Evolutionary conservation across 2,329 filamentous ascomycete species (phyloP).

Genomic region (Colletotrichum noveboracense): DNA sequence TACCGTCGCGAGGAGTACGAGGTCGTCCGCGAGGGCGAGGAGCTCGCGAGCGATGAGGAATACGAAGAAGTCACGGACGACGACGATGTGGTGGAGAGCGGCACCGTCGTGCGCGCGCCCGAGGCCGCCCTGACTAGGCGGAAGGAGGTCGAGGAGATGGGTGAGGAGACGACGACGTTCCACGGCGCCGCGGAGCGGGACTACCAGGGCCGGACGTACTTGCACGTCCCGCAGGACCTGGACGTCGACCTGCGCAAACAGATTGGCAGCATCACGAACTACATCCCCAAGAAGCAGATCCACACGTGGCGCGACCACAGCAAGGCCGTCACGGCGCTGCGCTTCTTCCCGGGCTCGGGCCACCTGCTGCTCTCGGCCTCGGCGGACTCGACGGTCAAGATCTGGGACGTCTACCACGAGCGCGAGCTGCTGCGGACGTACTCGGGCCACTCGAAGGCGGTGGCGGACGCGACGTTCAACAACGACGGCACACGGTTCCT

Average conservation of each 20-base stretch:
- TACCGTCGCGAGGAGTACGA: constrained; percentile 78
- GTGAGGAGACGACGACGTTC: constrained; percentile 84
- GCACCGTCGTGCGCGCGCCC: constrained; percentile 64
- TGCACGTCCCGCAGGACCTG: constrained; percentile 94
- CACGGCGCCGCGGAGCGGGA: constrained; percentile 84
- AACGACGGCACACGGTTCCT: constrained; percentile 83
- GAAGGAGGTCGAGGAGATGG: constrained; percentile 63
- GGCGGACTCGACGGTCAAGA: constrained; percentile 88
- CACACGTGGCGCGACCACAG: constrained; percentile 86
- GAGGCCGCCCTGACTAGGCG: constrained; percentile 57
- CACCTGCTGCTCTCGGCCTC: constrained; percentile 90
- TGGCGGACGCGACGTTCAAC: constrained; percentile 91
- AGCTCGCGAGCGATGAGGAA: constrained; percentile 80
- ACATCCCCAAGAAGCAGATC: constrained; percentile 90
- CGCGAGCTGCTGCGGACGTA: constrained; percentile 90
- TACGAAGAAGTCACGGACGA: constrained; percentile 78
- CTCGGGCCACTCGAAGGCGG: constrained; percentile 85
- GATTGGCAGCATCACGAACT: constrained; percentile 81
- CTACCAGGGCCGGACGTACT: constrained; percentile 95
- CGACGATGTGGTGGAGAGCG: constrained; percentile 71
- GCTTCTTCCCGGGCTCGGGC: constrained; percentile 87
- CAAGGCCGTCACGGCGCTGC: constrained; percentile 86
- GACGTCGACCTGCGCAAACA: constrained; percentile 87
- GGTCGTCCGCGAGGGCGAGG: constrained; percentile 74
- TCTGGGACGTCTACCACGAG: constrained; percentile 94